phyloP scores from a whole-genome alignment of 208 protist species.

The Trypanosoma brucei region DNA sequence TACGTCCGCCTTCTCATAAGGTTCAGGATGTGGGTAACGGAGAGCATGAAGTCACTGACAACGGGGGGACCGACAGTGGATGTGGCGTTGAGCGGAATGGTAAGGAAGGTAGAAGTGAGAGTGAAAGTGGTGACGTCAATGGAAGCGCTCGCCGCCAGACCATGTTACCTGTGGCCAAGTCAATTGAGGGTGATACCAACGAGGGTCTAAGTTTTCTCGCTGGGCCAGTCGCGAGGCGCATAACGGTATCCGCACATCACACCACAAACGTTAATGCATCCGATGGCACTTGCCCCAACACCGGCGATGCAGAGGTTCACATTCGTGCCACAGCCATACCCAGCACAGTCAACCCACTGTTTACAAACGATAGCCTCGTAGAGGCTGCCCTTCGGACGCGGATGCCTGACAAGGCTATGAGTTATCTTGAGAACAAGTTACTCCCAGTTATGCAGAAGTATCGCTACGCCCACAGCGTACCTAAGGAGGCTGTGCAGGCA shows the following conservation, averaged over 20 bases:
- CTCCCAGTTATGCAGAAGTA: slow-evolving; percentile 57
- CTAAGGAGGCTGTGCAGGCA: slow-evolving; percentile 69
- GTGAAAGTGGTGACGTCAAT: not conserved
- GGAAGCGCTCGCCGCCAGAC: not conserved
- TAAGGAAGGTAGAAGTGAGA: not conserved
- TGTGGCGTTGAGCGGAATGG: not conserved
- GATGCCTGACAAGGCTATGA: slow-evolving; percentile 89
- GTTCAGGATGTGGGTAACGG: not conserved
- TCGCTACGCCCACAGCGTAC: slow-evolving; percentile 54
- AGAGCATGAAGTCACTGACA: not conserved
- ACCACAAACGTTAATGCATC: not conserved
- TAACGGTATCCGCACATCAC: not conserved
- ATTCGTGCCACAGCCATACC: slow-evolving; percentile 15
- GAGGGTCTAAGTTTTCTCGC: slow-evolving; percentile 1
- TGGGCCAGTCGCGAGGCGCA: not conserved
- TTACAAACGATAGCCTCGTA: slow-evolving; percentile 81
- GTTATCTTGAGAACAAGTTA: slow-evolving; percentile 80
- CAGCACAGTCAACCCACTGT: slow-evolving; percentile 40
- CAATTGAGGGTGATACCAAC: not conserved
- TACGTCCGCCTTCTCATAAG: not conserved
- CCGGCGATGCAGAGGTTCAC: not conserved
- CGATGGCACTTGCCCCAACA: no score
- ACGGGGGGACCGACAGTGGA: no score
- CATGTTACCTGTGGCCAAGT: not conserved
- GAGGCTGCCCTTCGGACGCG: slow-evolving; percentile 73